Conservation (phyloP, 2,329 filamentous ascomycete genomes). For the Clarireedia homoeocarpa region DNA sequence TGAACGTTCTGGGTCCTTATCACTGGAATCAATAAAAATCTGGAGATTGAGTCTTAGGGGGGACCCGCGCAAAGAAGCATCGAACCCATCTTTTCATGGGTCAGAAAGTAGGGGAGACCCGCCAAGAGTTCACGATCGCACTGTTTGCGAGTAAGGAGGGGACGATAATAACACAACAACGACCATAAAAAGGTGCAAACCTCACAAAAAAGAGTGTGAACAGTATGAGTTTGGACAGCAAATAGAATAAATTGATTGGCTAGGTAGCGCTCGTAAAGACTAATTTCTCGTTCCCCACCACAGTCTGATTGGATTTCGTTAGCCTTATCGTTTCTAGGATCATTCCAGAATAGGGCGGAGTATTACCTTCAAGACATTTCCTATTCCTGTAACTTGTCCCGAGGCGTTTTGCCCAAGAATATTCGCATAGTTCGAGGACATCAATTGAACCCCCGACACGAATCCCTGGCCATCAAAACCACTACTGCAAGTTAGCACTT, state of each 20-base stretch:
- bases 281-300: conserved; percentile 22
- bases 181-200: too few relatives aligned
- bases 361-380: conserved; percentile 37
- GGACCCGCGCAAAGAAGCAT: too few relatives aligned
- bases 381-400: conserved; percentile 42
- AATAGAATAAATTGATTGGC: background rate
- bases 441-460: conserved; percentile 48
- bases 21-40: too few relatives aligned
- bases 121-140: too few relatives aligned
- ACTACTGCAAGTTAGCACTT: conserved; percentile 21
- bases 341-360: background rate
- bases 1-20: too few relatives aligned
- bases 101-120: too few relatives aligned
- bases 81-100: too few relatives aligned
- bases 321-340: background rate
- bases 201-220: too few relatives aligned
- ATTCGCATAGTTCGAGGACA: conserved; percentile 43
- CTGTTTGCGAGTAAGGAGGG: too few relatives aligned
- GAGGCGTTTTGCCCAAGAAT: conserved; percentile 43
- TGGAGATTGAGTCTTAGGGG: too few relatives aligned
- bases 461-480: conserved; percentile 48
- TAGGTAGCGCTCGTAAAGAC: conserved; percentile 14
- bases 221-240: background rate
- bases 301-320: conserved; percentile 5
- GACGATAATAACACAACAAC: too few relatives aligned